Evolutionary conservation across 495 filamentous ascomycete species (phyloP), one percentile per base, ranked within the genome.

Genomic region (Podospora bellae-mahoneyi): DNA sequence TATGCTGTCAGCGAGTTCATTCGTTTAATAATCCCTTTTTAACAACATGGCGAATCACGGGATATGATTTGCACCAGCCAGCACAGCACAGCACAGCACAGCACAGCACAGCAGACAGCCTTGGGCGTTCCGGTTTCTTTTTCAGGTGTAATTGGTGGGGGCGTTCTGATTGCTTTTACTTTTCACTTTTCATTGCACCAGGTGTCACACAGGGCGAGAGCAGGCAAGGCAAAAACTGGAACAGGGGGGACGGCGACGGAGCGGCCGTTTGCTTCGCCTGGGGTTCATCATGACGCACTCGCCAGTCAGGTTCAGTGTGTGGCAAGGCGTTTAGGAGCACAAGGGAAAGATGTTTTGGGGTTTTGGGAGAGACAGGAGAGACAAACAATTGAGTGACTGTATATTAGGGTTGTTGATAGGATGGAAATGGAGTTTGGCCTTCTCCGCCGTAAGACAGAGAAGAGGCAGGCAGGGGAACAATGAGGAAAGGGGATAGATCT

Each of bases 91-190:
- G 23, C 23, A 23, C 23, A 23, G 23, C 23, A 23, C 23, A 23
- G 0, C 23, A 23, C 23, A 23, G 23, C 23, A 23, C 23, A 23
- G 19, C 26, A 64, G 10, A 26, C 48, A 44, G 19, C n/a, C 55
- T 5, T 26, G 55, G 55, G 55, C 55, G 55, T 58, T 58, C n/a
- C 5, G n/a, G 55, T 58, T 58, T 48, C 60, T 27, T 39, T 54
- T 44, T 64, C 61, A 7, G 30, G 5, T 44, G 16, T 34, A 19
- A 48, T 48, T 48, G 39, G 39, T 2, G 39, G 39, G 39, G 39
- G 39, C 39, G 39, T 48, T 48, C 5, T 13, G 2, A 10, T 48
- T 48, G 39, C 39, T 48, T 48, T 48, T 48, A 5, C 39, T 13
- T 48, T 48, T 48, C 39, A 48, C 39, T 13, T 48, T 48, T 48